Conservation (phyloP, 495 filamentous ascomycete genomes). For the Penicillium tannophilum region DNA sequence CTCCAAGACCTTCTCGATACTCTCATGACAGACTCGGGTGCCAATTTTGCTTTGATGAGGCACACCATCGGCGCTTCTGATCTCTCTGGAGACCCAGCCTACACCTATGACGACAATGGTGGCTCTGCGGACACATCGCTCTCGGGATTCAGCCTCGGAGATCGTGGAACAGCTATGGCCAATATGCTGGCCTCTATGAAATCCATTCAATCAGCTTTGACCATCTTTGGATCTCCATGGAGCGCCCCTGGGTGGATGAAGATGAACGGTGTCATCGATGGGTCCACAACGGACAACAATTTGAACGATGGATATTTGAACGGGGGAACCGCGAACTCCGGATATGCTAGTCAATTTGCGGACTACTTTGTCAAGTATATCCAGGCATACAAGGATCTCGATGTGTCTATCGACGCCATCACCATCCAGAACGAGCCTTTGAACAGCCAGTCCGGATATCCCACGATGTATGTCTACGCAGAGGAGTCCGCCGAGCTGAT, state of each 20-base stretch:
- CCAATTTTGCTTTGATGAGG: constrained; percentile 52
- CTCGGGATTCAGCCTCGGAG: constrained; percentile 47
- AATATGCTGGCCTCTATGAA: constrained; percentile 31
- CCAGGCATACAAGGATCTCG: constrained; percentile 47
- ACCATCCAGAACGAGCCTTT: constrained; percentile 61
- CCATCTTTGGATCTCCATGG: constrained; percentile 56
- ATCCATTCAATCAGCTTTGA: constrained; percentile 39
- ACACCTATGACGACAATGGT: constrained; percentile 56
- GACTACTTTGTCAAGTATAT: constrained; percentile 62
- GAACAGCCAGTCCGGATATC: constrained; percentile 53
- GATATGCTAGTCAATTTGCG: constrained; percentile 47
- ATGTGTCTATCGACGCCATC: constrained; percentile 53
- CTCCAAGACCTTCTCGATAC: constrained; percentile 47
- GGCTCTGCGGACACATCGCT: constrained; percentile 42
- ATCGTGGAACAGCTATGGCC: constrained; percentile 56
- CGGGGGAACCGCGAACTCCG: constrained; percentile 24
- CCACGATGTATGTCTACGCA: constrained; percentile 56
- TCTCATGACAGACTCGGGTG: constrained; percentile 49
- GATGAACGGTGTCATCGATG: constrained; percentile 50
- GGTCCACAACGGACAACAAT: constrained; percentile 51
- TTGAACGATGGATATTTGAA: constrained; percentile 46
- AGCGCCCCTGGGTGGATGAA: constrained; percentile 62
- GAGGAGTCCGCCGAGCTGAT: constrained; percentile 52
- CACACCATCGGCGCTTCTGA: constrained; percentile 59
- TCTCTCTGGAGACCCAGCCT: constrained; percentile 47